Evolutionary conservation across 306 rosid genomes (phyloP).

Genomic region (Quillaja saponaria): DNA sequence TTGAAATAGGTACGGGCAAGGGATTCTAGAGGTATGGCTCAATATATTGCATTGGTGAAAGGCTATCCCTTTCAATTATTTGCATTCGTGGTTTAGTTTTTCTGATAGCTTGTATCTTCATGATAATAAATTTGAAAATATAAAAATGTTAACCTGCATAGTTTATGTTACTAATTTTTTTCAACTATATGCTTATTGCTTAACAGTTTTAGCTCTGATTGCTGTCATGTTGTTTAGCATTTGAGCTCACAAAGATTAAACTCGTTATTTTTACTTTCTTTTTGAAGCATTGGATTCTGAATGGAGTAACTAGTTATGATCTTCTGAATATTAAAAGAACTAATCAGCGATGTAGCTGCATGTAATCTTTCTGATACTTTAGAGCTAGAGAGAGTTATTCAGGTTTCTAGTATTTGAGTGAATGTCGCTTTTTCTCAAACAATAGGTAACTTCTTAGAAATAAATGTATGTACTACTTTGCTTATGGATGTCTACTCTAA

Average conservation of each 20-base stretch:
- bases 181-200: no score
- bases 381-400: neutral
- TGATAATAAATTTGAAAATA: no score
- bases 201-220: no score
- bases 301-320: neutral
- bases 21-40: constrained; percentile 50
- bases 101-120: no score
- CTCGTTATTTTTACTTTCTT: neutral
- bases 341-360: neutral
- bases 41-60: neutral
- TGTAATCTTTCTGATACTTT: neutral
- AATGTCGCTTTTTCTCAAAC: neutral
- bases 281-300: neutral
- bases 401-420: neutral
- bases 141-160: neutral
- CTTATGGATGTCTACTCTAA: neutral
- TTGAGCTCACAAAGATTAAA: no score
- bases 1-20: constrained; percentile 59
- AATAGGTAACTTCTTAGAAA: neutral
- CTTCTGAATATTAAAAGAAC: neutral
- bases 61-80: no score
- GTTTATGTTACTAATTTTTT: neutral
- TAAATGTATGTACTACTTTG: neutral
- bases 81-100: no score
- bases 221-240: no score